phyloP scores from a whole-genome alignment of 768 basidiomycete genomes.

The Dentipellis sp. region DNA sequence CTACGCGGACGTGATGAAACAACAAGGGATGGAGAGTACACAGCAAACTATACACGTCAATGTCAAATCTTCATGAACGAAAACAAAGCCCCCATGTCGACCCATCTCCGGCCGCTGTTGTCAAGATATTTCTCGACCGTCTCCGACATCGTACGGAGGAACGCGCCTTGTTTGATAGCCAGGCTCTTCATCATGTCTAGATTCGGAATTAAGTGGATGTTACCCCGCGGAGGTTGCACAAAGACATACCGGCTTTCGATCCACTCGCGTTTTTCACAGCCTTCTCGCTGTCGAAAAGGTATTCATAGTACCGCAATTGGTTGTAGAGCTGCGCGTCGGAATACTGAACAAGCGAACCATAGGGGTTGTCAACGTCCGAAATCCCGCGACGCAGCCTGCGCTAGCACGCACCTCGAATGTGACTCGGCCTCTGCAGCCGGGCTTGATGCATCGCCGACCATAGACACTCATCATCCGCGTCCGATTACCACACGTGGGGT shows the following conservation, averaged over 20 bases:
- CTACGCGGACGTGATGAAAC: not conserved
- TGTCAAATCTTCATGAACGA: conserved; percentile 62
- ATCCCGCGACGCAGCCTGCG: not conserved
- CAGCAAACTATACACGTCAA: not conserved
- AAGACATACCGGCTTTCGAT: conserved; percentile 30
- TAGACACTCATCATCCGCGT: conserved; percentile 95
- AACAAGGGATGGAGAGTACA: not conserved
- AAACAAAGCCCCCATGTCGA: conserved; percentile 73
- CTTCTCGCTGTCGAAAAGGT: conserved; percentile 68
- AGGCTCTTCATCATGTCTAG: conserved; percentile 41
- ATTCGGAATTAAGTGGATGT: not conserved
- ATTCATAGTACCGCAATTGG: conserved; percentile 77
- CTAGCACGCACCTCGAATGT: conserved; percentile 58
- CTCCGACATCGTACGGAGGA: conserved; percentile 42
- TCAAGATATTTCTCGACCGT: conserved; percentile 77
- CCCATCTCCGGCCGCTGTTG: conserved; percentile 84
- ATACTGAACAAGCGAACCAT: conserved; percentile 42
- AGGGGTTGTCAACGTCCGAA: not conserved
- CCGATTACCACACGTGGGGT: conserved; percentile 69
- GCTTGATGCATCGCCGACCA: conserved; percentile 69
- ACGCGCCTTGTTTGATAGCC: conserved; percentile 41
- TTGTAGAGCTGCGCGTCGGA: conserved; percentile 79
- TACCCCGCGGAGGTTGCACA: not conserved
- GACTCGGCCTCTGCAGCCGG: conserved; percentile 61
- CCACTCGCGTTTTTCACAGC: conserved; percentile 44